These are phyloP conservation scores for Myrica gale DNA, from an alignment of 306 rosid species.

Conservation along the genomic window DNA sequence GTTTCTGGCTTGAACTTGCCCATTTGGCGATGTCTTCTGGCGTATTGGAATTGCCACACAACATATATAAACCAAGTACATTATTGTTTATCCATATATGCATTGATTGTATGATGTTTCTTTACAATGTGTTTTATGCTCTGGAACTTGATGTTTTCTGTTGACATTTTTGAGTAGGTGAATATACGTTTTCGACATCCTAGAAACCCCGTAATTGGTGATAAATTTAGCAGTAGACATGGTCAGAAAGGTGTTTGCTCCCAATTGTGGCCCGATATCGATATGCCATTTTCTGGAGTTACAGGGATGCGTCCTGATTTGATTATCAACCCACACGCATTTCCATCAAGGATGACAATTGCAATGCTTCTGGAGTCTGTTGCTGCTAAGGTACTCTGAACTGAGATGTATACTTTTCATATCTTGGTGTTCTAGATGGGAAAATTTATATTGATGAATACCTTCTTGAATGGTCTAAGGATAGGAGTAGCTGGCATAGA, in stretches of 20 bases:
- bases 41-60: neutral
- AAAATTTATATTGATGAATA: neutral
- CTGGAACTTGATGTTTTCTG: neutral
- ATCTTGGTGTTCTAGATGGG: neutral
- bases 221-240: constrained; percentile 97
- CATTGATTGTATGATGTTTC: neutral
- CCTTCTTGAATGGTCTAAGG: neutral
- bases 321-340: constrained; percentile 96
- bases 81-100: neutral
- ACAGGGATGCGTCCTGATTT: constrained; percentile 99
- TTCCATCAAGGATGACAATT: constrained; percentile 99
- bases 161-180: constrained; percentile 51
- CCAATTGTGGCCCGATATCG: constrained; percentile 96
- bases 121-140: neutral
- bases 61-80: neutral
- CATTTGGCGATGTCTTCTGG: neutral
- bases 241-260: constrained; percentile 99
- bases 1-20: neutral
- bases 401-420: neutral
- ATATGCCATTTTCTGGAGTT: constrained; percentile 94
- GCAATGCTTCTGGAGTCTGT: constrained; percentile 97
- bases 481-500: neutral
- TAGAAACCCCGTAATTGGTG: constrained; percentile 89
- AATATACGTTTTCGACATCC: constrained; percentile 91
- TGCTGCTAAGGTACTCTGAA: constrained; percentile 79